Evolutionary conservation across 2,329 filamentous ascomycete genomes (phyloP), one percentile per base, ranked within the genome.

Genomic region (Alternaria sp.): DNA sequence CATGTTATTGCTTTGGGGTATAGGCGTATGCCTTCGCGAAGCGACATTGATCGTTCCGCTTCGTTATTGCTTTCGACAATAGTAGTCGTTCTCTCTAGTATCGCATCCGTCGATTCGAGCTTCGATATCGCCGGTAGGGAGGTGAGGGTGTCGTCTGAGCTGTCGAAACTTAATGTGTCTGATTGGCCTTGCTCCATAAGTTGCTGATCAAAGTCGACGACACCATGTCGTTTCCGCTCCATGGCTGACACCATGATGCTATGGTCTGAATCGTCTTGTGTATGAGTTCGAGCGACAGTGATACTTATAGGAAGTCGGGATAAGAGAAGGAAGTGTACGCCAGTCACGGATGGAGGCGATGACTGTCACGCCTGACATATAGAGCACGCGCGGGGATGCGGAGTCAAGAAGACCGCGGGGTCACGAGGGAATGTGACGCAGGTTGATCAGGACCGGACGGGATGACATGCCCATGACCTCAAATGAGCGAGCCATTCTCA

Each of bases 1-100:
- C 92, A 97, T 12, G 83, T 84, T 62, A 95, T 89, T n/a, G 93
- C 93, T 83, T 95, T 94, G 59, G 92, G 92, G 75, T 96, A 96
- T 23, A 93, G 84, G 70, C 83, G 87, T 76, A 96, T 84, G 62
- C 91, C 92, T 81, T 96, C 87, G 70, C 85, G 71, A 61, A 96
- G 82, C 4, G 78, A 78, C 79, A 83, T 65, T 6, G 50, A 49
- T 9, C 58, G 56, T 40, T 72, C 65, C 8, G 25, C 44, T 25
- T 64, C 47, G 28, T 63, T 45, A 0, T 50, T 26, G 12, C 53
- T 40, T 45, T 44, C 30, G 3, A 15, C 52, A 10, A 40, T 36
- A 11, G 43, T 36, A 6, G 19, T 26, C 4, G 43, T 32, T 2
- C 5, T 19, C 3, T 53, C 23, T 32, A 32, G 8, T 9, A 49